These are phyloP conservation scores for Gloeopeniophorella convolvens DNA, from an alignment of 768 basidiomycete genomes.

Conservation along the genomic window DNA sequence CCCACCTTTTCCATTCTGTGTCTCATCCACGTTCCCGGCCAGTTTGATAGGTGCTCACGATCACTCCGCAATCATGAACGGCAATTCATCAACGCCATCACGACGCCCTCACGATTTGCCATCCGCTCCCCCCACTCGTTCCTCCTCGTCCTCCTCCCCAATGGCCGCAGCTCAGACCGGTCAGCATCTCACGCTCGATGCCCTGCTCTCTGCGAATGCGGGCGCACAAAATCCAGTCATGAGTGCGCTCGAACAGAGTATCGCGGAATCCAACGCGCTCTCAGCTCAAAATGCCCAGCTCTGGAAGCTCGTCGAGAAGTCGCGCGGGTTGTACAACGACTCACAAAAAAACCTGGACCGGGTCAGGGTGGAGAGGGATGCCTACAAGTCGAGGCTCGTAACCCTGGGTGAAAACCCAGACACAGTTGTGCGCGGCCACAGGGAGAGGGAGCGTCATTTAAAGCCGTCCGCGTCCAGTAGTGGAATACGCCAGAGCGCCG, in stretches of 20 bases:
- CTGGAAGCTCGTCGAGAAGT: conserved; percentile 94
- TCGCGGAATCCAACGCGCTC: conserved; percentile 76
- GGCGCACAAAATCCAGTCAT: conserved; percentile 44
- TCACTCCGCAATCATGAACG: conserved; percentile 9
- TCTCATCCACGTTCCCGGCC: neutral
- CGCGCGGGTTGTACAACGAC: conserved; percentile 72
- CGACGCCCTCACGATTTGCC: conserved; percentile 17
- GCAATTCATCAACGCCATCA: conserved; percentile 12
- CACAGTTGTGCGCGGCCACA: conserved; percentile 28
- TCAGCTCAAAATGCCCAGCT: conserved; percentile 83
- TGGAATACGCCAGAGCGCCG: conserved; percentile 23
- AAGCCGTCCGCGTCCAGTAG: conserved; percentile 28
- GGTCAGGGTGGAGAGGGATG: conserved; percentile 73
- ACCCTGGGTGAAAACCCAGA: conserved; percentile 41
- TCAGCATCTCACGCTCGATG: conserved; percentile 37
- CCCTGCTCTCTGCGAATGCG: conserved; percentile 50
- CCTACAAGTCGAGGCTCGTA: conserved; percentile 37
- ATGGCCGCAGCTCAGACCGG: conserved; percentile 25
- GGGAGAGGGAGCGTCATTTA: conserved; percentile 27
- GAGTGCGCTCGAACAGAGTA: conserved; percentile 65
- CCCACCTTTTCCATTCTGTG: neutral
- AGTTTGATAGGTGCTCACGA: conserved; percentile 10
- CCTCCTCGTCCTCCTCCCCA: conserved; percentile 26
- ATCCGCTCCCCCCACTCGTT: conserved; percentile 8
- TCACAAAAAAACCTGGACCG: conserved; percentile 83